Base-by-base conservation (phyloP, 305 asterid species). In the Caryopteris hybrid region DNA sequence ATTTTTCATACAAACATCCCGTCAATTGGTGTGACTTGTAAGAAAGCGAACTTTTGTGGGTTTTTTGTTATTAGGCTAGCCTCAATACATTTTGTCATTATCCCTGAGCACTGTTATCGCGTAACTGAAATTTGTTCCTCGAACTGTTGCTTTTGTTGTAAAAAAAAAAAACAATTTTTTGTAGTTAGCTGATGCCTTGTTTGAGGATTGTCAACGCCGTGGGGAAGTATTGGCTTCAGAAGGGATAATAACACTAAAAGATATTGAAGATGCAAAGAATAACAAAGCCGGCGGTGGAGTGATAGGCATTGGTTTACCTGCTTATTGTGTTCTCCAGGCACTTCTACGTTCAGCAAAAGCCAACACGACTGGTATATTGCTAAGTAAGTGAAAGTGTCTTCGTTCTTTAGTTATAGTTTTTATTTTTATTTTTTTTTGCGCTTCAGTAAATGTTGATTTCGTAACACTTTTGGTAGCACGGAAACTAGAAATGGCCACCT, bases 261-360 rank as follows among this genome's bases (percentile, higher is more conserved):
- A 94, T 75, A 81, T 94, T 21, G 96, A 91, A 66, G 89, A 89
- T 75, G 93, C 92, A 39, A 86, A 78, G 85, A 84, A 76, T 43
- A 78, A 83, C 62, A 89, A 79, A 83, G 83, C 78, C 20, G 64
- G 69, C 56, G 82, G 80, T 13, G 65, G 67, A 53, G 74, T 87
- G 68, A 71, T 91, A 48, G 81, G 80, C 79, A 74, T 83, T 4
- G 99, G 99, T 58, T 74, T 94, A 64, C 97, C 98, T 48, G 90
- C 99, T 65, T 94, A 84, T 79, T 77, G 90, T 82, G 60, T 89
- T 73, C 86, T 86, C 77, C 93, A 83, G 70, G 68, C 82, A 41
- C 92, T 94, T 66, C 20, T 91, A 39, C 91, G 79, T 18, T 91
- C 99, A 12, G 90, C 79, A 6, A 89, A 86, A 65, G 92, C 90